A percentile compares a stretch with the other conserved stretches of the same genome.
Conservation (phyloP, 371 early-diverging fungal genomes). For the Mucor velutinosus region DNA sequence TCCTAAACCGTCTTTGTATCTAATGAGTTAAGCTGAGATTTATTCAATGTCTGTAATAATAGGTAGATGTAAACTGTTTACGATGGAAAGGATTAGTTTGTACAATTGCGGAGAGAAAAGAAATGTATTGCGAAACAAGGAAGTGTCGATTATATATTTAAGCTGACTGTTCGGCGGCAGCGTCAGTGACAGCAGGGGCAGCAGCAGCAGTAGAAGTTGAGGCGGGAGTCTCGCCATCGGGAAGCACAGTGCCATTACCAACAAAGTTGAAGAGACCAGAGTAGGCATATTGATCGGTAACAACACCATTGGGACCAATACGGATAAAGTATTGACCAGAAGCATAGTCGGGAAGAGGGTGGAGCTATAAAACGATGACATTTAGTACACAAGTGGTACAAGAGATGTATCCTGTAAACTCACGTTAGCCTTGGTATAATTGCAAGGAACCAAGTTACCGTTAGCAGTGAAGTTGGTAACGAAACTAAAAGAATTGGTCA, state of each 20-base stretch:
- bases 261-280: slow-evolving; percentile 20
- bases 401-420: neutral
- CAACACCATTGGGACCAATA: slow-evolving; percentile 18
- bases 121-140: neutral
- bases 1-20: neutral
- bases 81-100: neutral
- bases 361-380: slow-evolving; percentile 9
- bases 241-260: slow-evolving; percentile 16
- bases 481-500: slow-evolving; percentile 1
- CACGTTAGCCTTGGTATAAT: slow-evolving; percentile 21
- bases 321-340: slow-evolving; percentile 26
- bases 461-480: slow-evolving; percentile 27
- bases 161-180: neutral
- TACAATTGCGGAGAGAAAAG: neutral
- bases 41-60: neutral
- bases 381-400: neutral
- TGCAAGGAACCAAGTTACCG: slow-evolving; percentile 26
- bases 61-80: neutral
- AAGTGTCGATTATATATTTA: neutral
- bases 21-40: neutral
- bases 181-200: neutral
- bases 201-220: neutral
- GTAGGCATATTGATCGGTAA: slow-evolving; percentile 9
- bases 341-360: slow-evolving; percentile 25
- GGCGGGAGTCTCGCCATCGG: neutral